Base-by-base conservation (phyloP, 176 grass and related monocot genomes). In the Triticum aestivum region DNA sequence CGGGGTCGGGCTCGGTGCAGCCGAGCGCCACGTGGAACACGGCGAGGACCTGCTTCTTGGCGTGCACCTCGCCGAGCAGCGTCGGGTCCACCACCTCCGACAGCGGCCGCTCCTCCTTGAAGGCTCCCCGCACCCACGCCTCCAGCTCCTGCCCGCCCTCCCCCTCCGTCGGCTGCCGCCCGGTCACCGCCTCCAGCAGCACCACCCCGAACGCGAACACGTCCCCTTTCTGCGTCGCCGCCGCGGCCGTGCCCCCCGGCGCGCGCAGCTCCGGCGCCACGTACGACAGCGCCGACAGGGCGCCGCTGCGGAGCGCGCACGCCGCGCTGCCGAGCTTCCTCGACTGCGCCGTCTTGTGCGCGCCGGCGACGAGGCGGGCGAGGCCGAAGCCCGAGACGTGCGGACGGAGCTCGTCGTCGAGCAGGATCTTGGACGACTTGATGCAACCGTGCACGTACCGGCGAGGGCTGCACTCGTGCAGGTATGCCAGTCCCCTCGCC, bases 11-110 rank as follows among this genome's bases (percentile, higher is more conserved):
- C 75, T 99, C 97, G 20, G 94, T 91, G 83, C 97, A 99, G 26
- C 97, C 94, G 17, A 99, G 97, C 14, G 97, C 94, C 56, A 96
- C 92, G 61, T 99, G 97, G 92, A 99, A 99, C 10, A 96, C 90
- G 20, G 90, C 89, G 56, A 99, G 94, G 45, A 99, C 97, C 88
- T 96, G 94, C 87, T 94, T 94, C 92, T 99, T 99, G 79, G 97
- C 97, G 79, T 96, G 97, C 82, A 99, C 94, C 86, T 99, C 97
- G 79, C 90, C 92, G 30, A 99, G 89, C 85, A 99, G 71, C 52
- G 92, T 76, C 21, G 97, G 97, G 90, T 99, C 97, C 35, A 99
- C 97, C 62, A 99, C 94, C 90, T 99, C 97, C 80, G 92, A 96
- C 73, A 99, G 89, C 15, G 97, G 97, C 73, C 94, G 89, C 83